phyloP scores from a whole-genome alignment of 495 filamentous ascomycete species.

The Neurospora sp. region DNA sequence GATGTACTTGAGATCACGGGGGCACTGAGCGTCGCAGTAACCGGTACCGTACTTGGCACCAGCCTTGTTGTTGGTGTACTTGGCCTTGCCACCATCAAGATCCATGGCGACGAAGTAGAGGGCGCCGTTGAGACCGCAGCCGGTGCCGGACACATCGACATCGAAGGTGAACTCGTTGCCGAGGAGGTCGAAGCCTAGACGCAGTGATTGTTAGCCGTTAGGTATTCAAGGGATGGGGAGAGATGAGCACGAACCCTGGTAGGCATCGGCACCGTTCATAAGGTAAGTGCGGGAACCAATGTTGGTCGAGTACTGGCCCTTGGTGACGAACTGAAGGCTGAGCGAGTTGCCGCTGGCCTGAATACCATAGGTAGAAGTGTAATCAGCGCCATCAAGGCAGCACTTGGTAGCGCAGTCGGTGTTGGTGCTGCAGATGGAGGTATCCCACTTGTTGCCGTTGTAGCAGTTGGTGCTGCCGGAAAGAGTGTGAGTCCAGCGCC shows the following conservation, averaged over 20 bases:
- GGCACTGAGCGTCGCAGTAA: slow-evolving; percentile 53
- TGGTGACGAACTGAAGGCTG: slow-evolving; percentile 47
- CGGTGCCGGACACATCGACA: slow-evolving; percentile 43
- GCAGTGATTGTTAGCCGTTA: not conserved
- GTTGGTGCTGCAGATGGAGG: slow-evolving; percentile 26
- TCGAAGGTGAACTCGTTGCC: slow-evolving; percentile 54
- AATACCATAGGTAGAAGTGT: slow-evolving; percentile 38
- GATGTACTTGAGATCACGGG: slow-evolving; percentile 43
- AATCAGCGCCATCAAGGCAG: slow-evolving; percentile 40
- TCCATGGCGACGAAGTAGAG: slow-evolving; percentile 53
- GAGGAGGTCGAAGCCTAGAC: slow-evolving; percentile 36
- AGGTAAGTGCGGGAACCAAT: slow-evolving; percentile 46
- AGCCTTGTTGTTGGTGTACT: slow-evolving; percentile 45
- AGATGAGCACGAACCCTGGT: slow-evolving; percentile 31
- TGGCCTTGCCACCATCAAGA: slow-evolving; percentile 42
- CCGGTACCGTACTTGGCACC: slow-evolving; percentile 49
- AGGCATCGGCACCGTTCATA: slow-evolving; percentile 41
- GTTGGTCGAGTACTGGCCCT: slow-evolving; percentile 38
- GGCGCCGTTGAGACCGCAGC: slow-evolving; percentile 50
- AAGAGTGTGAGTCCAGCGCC: slow-evolving; percentile 39
- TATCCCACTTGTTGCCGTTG: slow-evolving; percentile 39
- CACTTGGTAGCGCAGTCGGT: slow-evolving; percentile 34
- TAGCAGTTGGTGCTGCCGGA: slow-evolving; percentile 38
- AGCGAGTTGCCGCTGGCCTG: slow-evolving; percentile 38
- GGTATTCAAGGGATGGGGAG: not conserved